A percentile compares a stretch with the other conserved stretches of the same genome.
phyloP scores from a whole-genome alignment of 768 basidiomycete species.

The Leccinum sublutescens region DNA sequence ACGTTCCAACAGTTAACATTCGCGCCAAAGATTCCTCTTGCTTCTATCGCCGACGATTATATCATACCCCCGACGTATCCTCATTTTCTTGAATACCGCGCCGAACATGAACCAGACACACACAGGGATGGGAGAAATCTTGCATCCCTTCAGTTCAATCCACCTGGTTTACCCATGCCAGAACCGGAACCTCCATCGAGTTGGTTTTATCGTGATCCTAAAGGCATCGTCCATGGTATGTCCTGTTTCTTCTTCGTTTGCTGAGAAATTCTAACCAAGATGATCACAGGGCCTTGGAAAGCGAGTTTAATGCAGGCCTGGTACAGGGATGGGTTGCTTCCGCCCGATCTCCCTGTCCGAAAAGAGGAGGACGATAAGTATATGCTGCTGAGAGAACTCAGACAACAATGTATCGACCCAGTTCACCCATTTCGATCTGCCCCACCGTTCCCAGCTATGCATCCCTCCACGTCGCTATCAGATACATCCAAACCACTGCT shows the following conservation, averaged over 20 bases:
- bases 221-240: slow-evolving; percentile 74
- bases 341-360: slow-evolving; percentile 78
- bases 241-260: slow-evolving; percentile 3
- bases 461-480: slow-evolving; percentile 20
- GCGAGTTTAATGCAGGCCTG: slow-evolving; percentile 85
- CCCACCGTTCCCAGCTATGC: slow-evolving; percentile 42
- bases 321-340: slow-evolving; percentile 82
- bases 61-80: slow-evolving; percentile 90
- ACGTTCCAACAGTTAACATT: slow-evolving; percentile 90
- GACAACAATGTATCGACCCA: slow-evolving; percentile 79
- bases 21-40: slow-evolving; percentile 84
- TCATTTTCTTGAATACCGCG: slow-evolving; percentile 69
- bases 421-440: slow-evolving; percentile 65
- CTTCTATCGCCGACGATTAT: slow-evolving; percentile 86
- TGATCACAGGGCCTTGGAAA: slow-evolving; percentile 74
- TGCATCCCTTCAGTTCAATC: slow-evolving; percentile 67
- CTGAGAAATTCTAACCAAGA: slow-evolving; percentile 8
- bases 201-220: slow-evolving; percentile 87
- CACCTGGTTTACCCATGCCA: slow-evolving; percentile 77
- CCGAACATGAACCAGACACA: slow-evolving; percentile 57
- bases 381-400: slow-evolving; percentile 67
- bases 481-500: slow-evolving; percentile 58
- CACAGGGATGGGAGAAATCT: slow-evolving; percentile 46
- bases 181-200: slow-evolving; percentile 62
- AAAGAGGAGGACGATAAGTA: slow-evolving; percentile 73